These are phyloP conservation scores for Lecanicillium sp. DNA, from an alignment of 2,329 filamentous ascomycete genomes.

Conservation along the genomic window DNA sequence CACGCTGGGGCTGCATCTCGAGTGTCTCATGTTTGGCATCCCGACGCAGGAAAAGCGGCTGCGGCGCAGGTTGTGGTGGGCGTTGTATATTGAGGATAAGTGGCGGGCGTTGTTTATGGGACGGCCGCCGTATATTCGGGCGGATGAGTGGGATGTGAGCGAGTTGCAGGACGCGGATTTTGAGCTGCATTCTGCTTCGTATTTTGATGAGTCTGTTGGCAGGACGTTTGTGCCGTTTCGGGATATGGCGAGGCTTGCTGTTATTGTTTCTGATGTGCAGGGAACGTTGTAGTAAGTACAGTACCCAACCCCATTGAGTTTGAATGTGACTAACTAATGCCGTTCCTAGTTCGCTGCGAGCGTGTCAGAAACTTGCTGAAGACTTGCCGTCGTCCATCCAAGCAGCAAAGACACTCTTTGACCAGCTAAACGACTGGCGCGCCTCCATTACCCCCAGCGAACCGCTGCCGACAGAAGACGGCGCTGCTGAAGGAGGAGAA, in stretches of 20 bases:
- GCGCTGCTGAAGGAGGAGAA: neutral
- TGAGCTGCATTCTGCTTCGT: constrained; percentile 2
- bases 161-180: constrained; percentile 9
- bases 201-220: constrained; percentile 6
- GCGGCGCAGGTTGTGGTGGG: constrained; percentile 29
- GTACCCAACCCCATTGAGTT: neutral
- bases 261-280: constrained; percentile 9
- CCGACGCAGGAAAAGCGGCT: constrained; percentile 28
- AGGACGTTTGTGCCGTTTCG: constrained; percentile 6
- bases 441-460: constrained; percentile 5
- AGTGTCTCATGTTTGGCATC: constrained; percentile 27
- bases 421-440: constrained; percentile 10
- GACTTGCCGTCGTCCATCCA: constrained; percentile 9
- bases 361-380: constrained; percentile 9
- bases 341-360: constrained; percentile 6
- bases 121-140: constrained; percentile 24
- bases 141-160: constrained; percentile 21
- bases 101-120: constrained; percentile 27
- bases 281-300: constrained; percentile 9
- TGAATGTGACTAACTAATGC: neutral
- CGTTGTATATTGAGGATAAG: constrained; percentile 28
- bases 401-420: constrained; percentile 8
- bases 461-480: neutral
- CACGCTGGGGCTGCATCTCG: constrained; percentile 25
- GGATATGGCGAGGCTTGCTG: constrained; percentile 9